Percentiles rank a stretch among this genome's conserved stretches.
phyloP scores from a whole-genome alignment of 2,329 filamentous ascomycete species.

The Sordariomycetes sp. region DNA sequence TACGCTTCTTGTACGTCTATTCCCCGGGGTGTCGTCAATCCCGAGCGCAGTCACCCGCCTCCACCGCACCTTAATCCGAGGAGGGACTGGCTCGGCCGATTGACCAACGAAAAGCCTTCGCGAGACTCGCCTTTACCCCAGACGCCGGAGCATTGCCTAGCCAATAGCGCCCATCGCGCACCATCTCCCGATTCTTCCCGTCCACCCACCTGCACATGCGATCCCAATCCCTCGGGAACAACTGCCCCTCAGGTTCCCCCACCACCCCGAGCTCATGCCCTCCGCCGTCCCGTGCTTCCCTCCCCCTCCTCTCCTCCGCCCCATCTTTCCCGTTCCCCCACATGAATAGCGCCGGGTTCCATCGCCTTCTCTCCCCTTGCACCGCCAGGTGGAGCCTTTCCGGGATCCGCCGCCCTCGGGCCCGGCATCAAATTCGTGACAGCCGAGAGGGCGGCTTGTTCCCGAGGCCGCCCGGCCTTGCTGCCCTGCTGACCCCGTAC shows the following conservation, averaged over 20 bases:
- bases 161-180: background rate
- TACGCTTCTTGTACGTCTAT: background rate
- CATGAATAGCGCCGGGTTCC: no score
- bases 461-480: background rate
- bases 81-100: background rate
- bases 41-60: no score
- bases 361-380: background rate
- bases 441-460: conserved; percentile 3
- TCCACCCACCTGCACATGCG: background rate
- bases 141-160: background rate
- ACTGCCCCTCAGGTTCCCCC: background rate
- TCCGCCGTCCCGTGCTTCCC: background rate
- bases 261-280: background rate
- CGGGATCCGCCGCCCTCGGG: conserved; percentile 3
- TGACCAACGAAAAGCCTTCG: background rate
- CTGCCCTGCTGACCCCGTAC: background rate
- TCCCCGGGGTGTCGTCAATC: no score
- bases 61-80: no score
- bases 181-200: background rate
- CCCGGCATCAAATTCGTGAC: background rate
- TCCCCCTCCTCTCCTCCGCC: background rate
- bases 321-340: no score
- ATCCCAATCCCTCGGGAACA: background rate
- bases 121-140: background rate
- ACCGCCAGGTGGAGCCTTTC: background rate